Percentiles rank a stretch among this genome's conserved stretches.
These are phyloP conservation scores for Styphnolobium japonicum DNA, from an alignment of 306 rosid species.

Conservation along the genomic window DNA sequence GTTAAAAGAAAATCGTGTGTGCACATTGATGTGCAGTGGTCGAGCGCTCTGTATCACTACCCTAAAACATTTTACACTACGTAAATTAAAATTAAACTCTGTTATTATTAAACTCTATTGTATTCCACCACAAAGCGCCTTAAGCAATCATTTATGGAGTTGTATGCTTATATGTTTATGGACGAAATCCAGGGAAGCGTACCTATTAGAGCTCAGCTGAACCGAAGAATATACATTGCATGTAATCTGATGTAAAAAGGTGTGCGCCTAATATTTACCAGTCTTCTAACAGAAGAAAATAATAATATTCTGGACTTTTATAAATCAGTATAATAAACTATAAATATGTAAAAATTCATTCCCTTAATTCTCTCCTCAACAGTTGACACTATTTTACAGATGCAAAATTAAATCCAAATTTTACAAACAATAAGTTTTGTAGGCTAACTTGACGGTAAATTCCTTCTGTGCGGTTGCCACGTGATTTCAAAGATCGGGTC, in stretches of 20 bases:
- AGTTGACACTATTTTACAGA: background rate
- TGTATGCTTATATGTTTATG: background rate
- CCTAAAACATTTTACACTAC: no score
- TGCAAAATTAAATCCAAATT: constrained; percentile 1
- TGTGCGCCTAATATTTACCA: background rate
- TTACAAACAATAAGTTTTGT: background rate
- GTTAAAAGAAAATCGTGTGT: no score
- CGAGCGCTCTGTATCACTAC: no score
- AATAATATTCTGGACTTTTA: background rate
- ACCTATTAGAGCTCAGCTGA: background rate
- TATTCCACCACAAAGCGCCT: background rate
- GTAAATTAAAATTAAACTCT: no score
- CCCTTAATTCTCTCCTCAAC: background rate
- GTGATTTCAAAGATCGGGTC: constrained; percentile 27
- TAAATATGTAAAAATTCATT: background rate
- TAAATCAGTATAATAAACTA: background rate
- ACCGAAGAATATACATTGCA: background rate
- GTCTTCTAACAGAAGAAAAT: background rate
- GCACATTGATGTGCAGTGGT: no score
- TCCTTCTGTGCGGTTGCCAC: constrained; percentile 27
- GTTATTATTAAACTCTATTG: no score
- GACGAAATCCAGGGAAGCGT: constrained; percentile 14
- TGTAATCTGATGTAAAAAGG: background rate
- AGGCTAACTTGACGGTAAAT: constrained; percentile 22
- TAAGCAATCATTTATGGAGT: background rate